Conservation (phyloP, 176 grass and related monocot species). For the Pharus latifolius region DNA sequence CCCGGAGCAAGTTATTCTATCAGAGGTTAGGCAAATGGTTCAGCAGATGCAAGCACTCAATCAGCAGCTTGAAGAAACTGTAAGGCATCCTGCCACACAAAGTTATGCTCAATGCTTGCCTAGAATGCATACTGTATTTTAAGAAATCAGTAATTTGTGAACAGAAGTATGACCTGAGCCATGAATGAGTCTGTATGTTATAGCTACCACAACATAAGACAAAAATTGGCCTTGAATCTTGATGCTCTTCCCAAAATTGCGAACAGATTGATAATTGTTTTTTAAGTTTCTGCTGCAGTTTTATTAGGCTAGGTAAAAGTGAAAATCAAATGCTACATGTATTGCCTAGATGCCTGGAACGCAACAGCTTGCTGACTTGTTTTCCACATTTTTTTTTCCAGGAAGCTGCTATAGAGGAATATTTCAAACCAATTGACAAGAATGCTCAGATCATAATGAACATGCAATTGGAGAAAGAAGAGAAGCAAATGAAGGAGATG, state of each 20-base stretch:
- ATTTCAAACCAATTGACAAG: conserved; percentile 87
- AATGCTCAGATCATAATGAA: conserved; percentile 54
- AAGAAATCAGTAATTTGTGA: background rate
- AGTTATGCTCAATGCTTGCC: background rate
- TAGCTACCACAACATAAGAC: background rate
- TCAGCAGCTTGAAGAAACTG: conserved; percentile 78
- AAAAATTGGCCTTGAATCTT: background rate
- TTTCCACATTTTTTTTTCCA: conserved; percentile 21
- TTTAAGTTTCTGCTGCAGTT: background rate
- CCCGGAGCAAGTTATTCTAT: conserved; percentile 71
- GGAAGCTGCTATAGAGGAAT: conserved; percentile 81
- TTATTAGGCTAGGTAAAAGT: background rate
- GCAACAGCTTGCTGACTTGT: background rate
- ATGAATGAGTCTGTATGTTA: background rate
- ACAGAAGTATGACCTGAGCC: background rate
- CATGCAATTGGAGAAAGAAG: conserved; percentile 89
- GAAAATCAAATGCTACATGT: conserved; percentile 6
- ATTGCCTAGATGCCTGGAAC: background rate
- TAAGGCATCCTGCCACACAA: conserved; percentile 31
- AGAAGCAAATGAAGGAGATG: conserved; percentile 65
- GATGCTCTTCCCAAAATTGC: background rate
- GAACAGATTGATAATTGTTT: background rate
- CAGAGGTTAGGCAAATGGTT: conserved; percentile 81
- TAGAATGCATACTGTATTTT: conserved; percentile 6
- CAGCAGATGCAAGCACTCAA: conserved; percentile 87